Evolutionary conservation across 805 yeast genomes (phyloP), one percentile per base, ranked within the genome.

Genomic region (Tetrapisispora iriomotensis): DNA sequence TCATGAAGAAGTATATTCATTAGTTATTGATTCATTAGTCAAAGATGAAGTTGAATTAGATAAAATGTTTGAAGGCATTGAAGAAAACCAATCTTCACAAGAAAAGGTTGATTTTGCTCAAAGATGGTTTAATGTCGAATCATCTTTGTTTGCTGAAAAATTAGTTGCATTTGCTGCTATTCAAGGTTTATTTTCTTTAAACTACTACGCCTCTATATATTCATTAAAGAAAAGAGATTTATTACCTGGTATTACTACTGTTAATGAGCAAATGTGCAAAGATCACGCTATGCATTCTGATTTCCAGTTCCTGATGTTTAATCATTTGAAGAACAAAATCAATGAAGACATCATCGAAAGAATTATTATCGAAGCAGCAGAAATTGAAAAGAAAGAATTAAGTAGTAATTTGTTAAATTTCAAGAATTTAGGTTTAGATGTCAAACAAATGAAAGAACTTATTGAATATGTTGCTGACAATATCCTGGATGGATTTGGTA

Each of bases 261-360:
- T 96, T 44, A 88, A 88, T 67, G 95, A 88, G 65, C 76, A 87
- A 59, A 90, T 90, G 59, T 85, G 92, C 60, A 85, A 96, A 68
- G 98, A 90, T 66, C 96, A 88, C 71, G 97, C 96, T 62, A 70
- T 86, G 65, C 96, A 90, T 70, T 86, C 97, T 42, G 98, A 90
- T 67, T 90, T 90, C 67, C 96, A 96, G 23, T 87, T 96, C 65
- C 72, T 90, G 60, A 73, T 90, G 64, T 90, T 84, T 70, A 79
- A 94, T 33, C 97, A 90, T 67, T 75, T 90, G 62, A 75, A 81
- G 66, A 78, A 85, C 71, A 83, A 90, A 58, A 96, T 96, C 44
- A 71, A 77, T 55, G 68, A 74, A 46, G 72, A 69, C 42, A 81
- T 86, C 51, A 83, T 90, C 39, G 81, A 78, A 64, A 77, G 71